Evolutionary conservation across 2,329 filamentous ascomycete species (phyloP), one percentile per base, ranked within the genome.

Genomic region (Triangularia setosa): DNA sequence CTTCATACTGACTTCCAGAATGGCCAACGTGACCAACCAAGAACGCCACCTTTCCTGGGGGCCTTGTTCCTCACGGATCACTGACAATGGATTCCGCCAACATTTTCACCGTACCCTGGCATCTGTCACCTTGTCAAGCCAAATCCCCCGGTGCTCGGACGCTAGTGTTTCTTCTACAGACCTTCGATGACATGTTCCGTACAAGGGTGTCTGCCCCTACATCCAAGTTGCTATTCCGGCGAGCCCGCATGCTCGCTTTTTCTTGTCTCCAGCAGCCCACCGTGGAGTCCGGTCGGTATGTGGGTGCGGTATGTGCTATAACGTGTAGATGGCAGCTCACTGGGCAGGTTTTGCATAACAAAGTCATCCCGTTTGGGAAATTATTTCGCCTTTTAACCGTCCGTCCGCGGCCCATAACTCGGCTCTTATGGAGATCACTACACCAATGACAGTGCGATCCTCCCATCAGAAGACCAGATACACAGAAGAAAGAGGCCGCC

Each of bases 131-230:
- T 25, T 24, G 53, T 25, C 52, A 55, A 16, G 52, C 7, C 12
- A 27, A 24, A 55, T 16, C 23, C 24, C 11, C 65, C 60, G 30
- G 60, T 65, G 67, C 70, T 71, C 68, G 60, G 71, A 72, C 72
- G 58, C 63, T 65, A 67, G 61, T 61, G 60, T 65, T 70, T 65
- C 69, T 72, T 71, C 73, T 62, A 70, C 68, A 69, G 68, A 71
- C 67, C 71, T 80, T 80, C 78, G 74, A 78, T 73, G 72, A 73
- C 72, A 75, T 76, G 73, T 79, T 80, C 78, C 76, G 73, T 79
- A 76, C 64, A 64, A 77, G 72, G 69, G 69, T 68, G 60, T 64
- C 61, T 27, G 4, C n/a, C 21, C 7, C 40, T 48, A 23, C 40
- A 48, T 48, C 40, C n/a, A 48, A 14, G 21, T 55, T 23, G 21